Evolutionary conservation across 257 asterid genomes (phyloP), one percentile per base, ranked within the genome.

Genomic region (Salvia rosmarinus): DNA sequence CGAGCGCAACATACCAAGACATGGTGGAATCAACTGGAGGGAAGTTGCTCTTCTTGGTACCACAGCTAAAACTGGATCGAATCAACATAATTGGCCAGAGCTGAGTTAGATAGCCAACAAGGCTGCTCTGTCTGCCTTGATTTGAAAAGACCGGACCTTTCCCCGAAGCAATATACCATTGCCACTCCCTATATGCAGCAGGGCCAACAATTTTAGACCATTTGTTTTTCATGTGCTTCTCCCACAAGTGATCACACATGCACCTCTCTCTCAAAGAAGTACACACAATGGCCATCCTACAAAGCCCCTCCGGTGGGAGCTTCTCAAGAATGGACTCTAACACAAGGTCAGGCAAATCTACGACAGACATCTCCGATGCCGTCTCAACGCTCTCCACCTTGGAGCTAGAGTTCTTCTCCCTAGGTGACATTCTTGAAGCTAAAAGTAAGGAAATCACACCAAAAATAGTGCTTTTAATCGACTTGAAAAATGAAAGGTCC

Each of bases 291-390:
- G 90, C 91, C 97, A 92, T 85, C 34, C 63, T 81, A 46, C 86
- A 79, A 14, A 92, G 86, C 75, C 92, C 95, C 70, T 90, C 90
- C 2, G 96, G 96, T 17, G 92, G 90, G 16, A 92, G 86, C 81
- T 82, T 90, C 79, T 92, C 96, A 52, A 92, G 95, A 77, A 92
- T 90, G 82, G 88, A 72, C 64, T 90, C 98, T 47, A 90, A 43
- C 2, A 81, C 98, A 35, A 92, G 87, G 79, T 92, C 98, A 62
- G 98, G 98, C 82, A 92, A 85, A 69, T 90, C 96, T 69, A 92
- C 35, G 10, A 92, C 56, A 34, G 85, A 82, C 82, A 82, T 74
- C 6, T 76, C 85, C 5, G 82, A 61, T 9, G 39, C 37, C 60
- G 16, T 23, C 56, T 85, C 89, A 16, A 61, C 46, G 20, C 35